phyloP scores from a whole-genome alignment of 805 yeast genomes.

The Teunomyces barrocoloradensis region DNA sequence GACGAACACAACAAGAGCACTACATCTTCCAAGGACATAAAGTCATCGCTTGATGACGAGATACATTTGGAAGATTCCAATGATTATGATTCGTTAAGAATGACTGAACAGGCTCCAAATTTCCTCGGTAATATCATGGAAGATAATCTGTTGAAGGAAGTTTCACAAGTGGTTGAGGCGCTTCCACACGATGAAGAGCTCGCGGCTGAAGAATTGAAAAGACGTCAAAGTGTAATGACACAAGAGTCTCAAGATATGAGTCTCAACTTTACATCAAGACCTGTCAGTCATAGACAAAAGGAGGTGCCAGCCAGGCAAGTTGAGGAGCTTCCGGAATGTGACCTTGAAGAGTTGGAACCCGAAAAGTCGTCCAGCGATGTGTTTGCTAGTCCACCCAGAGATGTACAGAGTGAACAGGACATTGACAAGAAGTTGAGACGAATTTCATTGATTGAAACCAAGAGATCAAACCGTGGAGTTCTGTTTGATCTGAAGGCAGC shows the following conservation, averaged over 20 bases:
- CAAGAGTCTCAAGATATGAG: background rate
- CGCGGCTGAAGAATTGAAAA: background rate
- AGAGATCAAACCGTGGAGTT: slow-evolving; percentile 5
- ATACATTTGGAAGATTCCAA: background rate
- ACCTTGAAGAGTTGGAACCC: slow-evolving; percentile 10
- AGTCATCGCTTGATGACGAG: background rate
- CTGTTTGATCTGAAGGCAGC: slow-evolving; percentile 5
- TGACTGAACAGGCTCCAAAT: background rate
- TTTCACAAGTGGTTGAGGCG: background rate
- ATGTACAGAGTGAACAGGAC: no score
- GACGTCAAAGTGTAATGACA: background rate
- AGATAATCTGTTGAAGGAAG: background rate
- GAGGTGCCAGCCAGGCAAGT: background rate
- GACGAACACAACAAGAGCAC: slow-evolving; percentile 4
- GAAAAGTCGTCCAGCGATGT: background rate
- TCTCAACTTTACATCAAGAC: background rate
- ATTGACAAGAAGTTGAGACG: slow-evolving; percentile 6
- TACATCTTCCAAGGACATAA: background rate
- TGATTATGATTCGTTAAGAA: background rate
- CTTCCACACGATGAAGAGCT: background rate
- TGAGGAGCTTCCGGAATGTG: slow-evolving; percentile 8
- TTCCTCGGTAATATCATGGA: background rate
- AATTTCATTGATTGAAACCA: slow-evolving; percentile 5
- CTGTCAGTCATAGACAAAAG: background rate
- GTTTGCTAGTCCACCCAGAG: background rate